Evolutionary conservation across 169 alveolate species (phyloP).

Genomic region (Plasmodium fragile): DNA sequence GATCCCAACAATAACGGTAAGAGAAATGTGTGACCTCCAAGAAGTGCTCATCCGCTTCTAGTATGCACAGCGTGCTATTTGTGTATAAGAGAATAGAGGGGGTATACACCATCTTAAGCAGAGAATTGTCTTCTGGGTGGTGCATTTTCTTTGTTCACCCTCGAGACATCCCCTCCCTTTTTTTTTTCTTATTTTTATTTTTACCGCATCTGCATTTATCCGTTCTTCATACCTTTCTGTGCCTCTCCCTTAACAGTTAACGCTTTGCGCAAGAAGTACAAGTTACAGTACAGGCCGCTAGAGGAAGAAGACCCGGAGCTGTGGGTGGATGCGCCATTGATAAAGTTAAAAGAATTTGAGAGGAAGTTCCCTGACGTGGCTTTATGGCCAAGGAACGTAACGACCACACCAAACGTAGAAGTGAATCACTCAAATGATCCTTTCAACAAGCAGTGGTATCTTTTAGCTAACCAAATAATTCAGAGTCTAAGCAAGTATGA

Average conservation of each 20-base stretch:
- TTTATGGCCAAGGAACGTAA: constrained; percentile 85
- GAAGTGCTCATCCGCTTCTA: not conserved
- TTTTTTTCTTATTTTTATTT: too few species aligned
- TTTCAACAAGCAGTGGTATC: constrained; percentile 88
- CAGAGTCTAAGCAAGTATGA: constrained; percentile 87
- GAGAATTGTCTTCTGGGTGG: not conserved
- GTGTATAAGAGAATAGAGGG: not conserved
- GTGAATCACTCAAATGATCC: constrained; percentile 81
- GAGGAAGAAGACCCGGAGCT: constrained; percentile 84
- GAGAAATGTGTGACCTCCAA: not conserved
- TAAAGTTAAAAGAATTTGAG: constrained; percentile 88
- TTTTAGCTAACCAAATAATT: constrained; percentile 80
- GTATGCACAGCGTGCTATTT: not conserved
- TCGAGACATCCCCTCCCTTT: not conserved
- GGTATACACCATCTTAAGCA: not conserved
- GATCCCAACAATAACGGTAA: constrained; percentile 14
- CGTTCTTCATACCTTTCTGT: not conserved
- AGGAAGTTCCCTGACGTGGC: constrained; percentile 88
- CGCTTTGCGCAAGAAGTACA: constrained; percentile 78
- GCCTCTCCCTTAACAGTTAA: not conserved
- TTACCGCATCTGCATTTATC: not conserved
- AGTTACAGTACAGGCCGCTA: constrained; percentile 86
- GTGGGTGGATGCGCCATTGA: constrained; percentile 90
- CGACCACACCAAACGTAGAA: constrained; percentile 78
- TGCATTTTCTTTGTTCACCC: not conserved